Percentiles rank a stretch among this genome's conserved stretches.
phyloP scores from a whole-genome alignment of 2,329 filamentous ascomycete species.

The Bipolaris zeicola region DNA sequence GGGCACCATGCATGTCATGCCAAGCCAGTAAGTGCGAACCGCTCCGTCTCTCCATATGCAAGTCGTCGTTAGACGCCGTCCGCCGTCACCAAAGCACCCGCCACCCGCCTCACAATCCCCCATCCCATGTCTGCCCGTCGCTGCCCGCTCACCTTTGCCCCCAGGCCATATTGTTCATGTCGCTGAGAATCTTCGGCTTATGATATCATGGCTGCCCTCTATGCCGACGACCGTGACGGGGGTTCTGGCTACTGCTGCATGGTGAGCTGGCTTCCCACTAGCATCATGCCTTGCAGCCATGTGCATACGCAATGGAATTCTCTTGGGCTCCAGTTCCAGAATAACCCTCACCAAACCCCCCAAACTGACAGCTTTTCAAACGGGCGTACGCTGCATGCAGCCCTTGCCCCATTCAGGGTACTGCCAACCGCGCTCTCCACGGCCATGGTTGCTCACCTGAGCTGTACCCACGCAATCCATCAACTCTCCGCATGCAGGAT shows the following conservation, averaged over 20 bases:
- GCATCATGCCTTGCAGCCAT: slow-evolving; percentile 13
- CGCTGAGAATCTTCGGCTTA: background rate
- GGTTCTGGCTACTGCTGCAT: slow-evolving; percentile 17
- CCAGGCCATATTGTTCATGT: background rate
- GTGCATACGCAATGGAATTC: slow-evolving; percentile 11
- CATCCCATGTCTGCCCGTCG: background rate
- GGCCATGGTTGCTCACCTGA: background rate
- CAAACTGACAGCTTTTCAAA: slow-evolving; percentile 6
- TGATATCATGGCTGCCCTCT: slow-evolving; percentile 9
- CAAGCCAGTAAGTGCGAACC: slow-evolving; percentile 21
- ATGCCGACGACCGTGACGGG: slow-evolving; percentile 8
- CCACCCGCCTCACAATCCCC: slow-evolving; percentile 7
- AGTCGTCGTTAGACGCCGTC: background rate
- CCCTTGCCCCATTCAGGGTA: slow-evolving; percentile 1
- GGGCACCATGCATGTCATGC: slow-evolving; percentile 13
- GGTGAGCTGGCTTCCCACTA: slow-evolving; percentile 22
- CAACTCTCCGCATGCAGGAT: slow-evolving; percentile 7
- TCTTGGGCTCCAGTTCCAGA: slow-evolving; percentile 10
- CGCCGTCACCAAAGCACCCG: background rate
- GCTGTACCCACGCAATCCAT: slow-evolving; percentile 1
- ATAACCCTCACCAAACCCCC: slow-evolving; percentile 2
- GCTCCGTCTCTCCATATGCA: slow-evolving; percentile 13
- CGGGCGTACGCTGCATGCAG: slow-evolving; percentile 6
- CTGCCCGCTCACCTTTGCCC: background rate
- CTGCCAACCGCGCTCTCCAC: slow-evolving; percentile 1